Evolutionary conservation across 805 yeast species (phyloP).

Genomic region (Wickerhamiella galacta): DNA sequence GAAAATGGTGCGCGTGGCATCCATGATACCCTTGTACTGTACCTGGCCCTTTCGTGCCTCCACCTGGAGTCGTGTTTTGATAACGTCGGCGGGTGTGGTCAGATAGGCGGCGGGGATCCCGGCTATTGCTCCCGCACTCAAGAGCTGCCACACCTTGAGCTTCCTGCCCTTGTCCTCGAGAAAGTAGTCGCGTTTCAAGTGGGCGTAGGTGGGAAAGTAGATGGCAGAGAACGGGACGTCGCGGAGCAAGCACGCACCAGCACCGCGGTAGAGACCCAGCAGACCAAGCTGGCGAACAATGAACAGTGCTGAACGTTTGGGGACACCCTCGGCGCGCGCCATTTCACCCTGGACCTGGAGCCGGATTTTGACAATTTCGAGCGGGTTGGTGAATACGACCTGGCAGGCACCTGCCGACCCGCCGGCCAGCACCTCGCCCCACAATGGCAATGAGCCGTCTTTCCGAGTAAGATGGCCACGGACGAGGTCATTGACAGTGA

Average conservation of each 20-base stretch:
- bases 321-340: conserved; percentile 24
- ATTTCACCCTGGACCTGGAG: conserved; percentile 81
- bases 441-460: conserved; percentile 32
- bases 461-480: conserved; percentile 52
- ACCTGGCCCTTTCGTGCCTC: conserved; percentile 65
- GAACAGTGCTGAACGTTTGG: conserved; percentile 43
- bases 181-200: conserved; percentile 67
- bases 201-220: conserved; percentile 93
- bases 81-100: conserved; percentile 94
- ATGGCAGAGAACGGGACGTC: conserved; percentile 96
- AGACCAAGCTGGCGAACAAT: conserved; percentile 69
- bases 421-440: conserved; percentile 73
- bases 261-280: conserved; percentile 80
- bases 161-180: conserved; percentile 63
- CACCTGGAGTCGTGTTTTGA: conserved; percentile 85
- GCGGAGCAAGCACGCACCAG: conserved; percentile 74
- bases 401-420: conserved; percentile 94
- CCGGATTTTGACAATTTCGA: conserved; percentile 89
- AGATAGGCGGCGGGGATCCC: conserved; percentile 96
- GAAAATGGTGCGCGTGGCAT: conserved; percentile 58
- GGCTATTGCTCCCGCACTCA: conserved; percentile 81
- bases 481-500: conserved; percentile 81
- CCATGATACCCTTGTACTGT: conserved; percentile 55
- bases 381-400: conserved; percentile 87
- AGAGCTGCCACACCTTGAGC: conserved; percentile 68